Base-by-base conservation (phyloP, 2,329 filamentous ascomycete genomes). In the Plenodomus tracheiphilus region DNA sequence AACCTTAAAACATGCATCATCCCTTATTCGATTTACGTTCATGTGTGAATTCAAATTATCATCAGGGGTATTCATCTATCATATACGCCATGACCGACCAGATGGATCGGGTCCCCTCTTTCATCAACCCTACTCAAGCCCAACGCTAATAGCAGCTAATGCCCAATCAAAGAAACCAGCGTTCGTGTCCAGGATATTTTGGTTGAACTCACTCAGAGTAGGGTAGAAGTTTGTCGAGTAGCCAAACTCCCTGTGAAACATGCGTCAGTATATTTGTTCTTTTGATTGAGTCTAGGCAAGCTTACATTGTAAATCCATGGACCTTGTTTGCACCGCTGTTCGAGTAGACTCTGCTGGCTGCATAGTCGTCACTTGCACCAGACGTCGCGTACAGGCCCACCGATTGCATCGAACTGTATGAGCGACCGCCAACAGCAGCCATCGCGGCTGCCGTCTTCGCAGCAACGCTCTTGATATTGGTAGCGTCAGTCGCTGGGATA, bases 91-190 rank as follows among this genome's bases (percentile, higher is more conserved):
- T 32, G 28, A 32, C 28, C 28, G 7, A 4, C n/a, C n/a, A n/a
- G n/a, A 8, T 15, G 7, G 4, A 11, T 10, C 8, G 15, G 11
- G 13, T 15, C 11, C 4, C 15, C 13, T 6, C 8, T 15, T 8
- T 8, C 28, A 15, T 15, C 28, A 10, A 32, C 15, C 11, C 2
- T 56, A 66, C 20, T 59, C 32, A 32, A 64, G 36, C 1, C 68
- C 69, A 30, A 69, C 62, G n/a, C 51, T 48, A 42, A 70, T 71
- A 4, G 68, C 68, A n/a, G 68, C 65, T 43, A 75, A 51, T 2
- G 69, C 65, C 61, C 68, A 74, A 20, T 75, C 72, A 69, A 72
- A 74, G 46, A 75, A 75, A 0, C 71, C 72, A 5, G 71, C 72
- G 49, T 71, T 72, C 1, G 71, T 75, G 44, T 74, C 72, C 16